These are phyloP conservation scores for Urtica urens DNA, from an alignment of 306 rosid species.

Conservation along the genomic window DNA sequence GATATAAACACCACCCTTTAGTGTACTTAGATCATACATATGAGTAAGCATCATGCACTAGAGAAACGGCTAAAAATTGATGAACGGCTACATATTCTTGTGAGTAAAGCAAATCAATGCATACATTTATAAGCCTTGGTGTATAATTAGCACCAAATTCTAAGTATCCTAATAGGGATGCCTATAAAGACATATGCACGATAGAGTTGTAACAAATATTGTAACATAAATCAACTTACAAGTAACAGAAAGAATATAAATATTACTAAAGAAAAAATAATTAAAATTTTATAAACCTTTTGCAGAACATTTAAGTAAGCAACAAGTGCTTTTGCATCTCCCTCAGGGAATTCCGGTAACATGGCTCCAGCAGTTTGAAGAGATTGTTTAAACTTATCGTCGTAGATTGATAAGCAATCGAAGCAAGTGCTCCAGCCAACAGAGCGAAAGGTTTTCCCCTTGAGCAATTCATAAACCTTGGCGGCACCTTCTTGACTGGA, in stretches of 20 bases:
- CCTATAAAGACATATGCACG: not conserved
- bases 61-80: too few relatives aligned
- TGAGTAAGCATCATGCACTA: too few relatives aligned
- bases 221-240: not conserved
- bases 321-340: conserved; percentile 94
- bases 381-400: conserved; percentile 88
- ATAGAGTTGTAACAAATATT: not conserved
- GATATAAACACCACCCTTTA: too few relatives aligned
- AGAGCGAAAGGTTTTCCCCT: conserved; percentile 90
- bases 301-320: conserved; percentile 82
- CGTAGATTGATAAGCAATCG: conserved; percentile 84
- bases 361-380: conserved; percentile 77
- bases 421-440: conserved; percentile 98
- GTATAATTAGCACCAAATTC: not conserved
- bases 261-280: not conserved
- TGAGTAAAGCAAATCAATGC: not conserved
- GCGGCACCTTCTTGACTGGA: conserved; percentile 86
- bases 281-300: conserved; percentile 47
- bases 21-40: too few relatives aligned
- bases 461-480: conserved; percentile 86
- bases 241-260: conserved; percentile 4
- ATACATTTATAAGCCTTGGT: not conserved
- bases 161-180: not conserved
- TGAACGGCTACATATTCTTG: not conserved
- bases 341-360: conserved; percentile 86